Conservation (phyloP, 768 basidiomycete species). For the Lactarius hengduanensis region DNA sequence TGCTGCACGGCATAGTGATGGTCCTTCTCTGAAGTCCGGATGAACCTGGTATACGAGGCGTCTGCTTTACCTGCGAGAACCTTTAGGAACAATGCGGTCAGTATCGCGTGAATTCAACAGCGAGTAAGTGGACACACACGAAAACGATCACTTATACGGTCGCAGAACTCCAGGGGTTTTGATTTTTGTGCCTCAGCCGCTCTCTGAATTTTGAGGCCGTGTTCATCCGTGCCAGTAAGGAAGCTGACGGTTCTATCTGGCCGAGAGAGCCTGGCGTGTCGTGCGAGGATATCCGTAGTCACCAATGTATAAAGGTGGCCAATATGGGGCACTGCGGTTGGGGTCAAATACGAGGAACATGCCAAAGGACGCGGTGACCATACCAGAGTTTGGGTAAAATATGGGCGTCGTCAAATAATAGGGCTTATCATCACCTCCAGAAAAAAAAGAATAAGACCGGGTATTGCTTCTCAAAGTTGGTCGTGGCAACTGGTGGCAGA, state of each 20-base stretch:
- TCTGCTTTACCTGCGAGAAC: constrained; percentile 61
- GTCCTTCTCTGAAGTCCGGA: constrained; percentile 65
- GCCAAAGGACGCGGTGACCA: constrained; percentile 16
- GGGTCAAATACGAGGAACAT: constrained; percentile 6
- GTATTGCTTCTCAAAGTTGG: background rate
- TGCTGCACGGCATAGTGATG: constrained; percentile 69
- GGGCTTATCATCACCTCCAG: constrained; percentile 12
- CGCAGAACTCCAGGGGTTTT: constrained; percentile 66
- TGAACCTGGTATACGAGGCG: constrained; percentile 66
- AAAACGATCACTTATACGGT: constrained; percentile 67
- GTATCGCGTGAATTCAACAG: background rate
- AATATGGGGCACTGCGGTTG: constrained; percentile 67
- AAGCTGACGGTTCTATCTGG: constrained; percentile 58
- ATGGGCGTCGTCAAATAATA: constrained; percentile 91
- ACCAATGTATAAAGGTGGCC: constrained; percentile 86
- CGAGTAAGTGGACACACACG: constrained; percentile 49
- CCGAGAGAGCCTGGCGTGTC: constrained; percentile 58
- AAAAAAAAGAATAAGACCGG: constrained; percentile 2
- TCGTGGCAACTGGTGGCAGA: background rate
- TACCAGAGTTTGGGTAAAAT: constrained; percentile 90
- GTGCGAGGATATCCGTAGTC: constrained; percentile 74
- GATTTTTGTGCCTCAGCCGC: constrained; percentile 61
- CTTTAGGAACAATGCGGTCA: constrained; percentile 33
- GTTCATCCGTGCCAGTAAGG: constrained; percentile 86
- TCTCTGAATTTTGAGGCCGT: constrained; percentile 90